A percentile compares a stretch with the other conserved stretches of the same genome.
Evolutionary conservation across 2,329 filamentous ascomycete genomes (phyloP).

Genomic region (Ophiocordyceps polyrhachis-furcata): DNA sequence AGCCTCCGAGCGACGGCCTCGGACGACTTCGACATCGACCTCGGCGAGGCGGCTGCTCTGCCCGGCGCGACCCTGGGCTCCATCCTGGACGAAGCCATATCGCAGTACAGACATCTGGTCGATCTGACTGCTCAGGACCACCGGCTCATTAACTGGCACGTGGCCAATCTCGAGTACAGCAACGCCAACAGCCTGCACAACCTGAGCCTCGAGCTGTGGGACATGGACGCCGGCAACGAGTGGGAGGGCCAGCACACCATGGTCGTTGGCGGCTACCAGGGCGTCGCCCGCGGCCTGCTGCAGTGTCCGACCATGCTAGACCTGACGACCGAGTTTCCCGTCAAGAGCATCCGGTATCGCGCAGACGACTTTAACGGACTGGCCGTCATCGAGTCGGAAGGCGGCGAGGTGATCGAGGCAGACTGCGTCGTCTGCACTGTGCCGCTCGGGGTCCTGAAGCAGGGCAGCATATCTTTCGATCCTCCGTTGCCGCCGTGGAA

Average conservation of each 20-base stretch:
- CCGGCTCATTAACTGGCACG: conserved; percentile 89
- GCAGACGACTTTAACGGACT: conserved; percentile 23
- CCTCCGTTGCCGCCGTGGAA: conserved; percentile 85
- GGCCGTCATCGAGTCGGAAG: conserved; percentile 52
- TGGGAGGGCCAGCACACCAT: conserved; percentile 92
- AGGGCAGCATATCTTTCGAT: conserved; percentile 66
- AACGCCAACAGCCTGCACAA: conserved; percentile 79
- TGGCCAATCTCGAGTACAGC: conserved; percentile 94
- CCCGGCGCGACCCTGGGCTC: conserved; percentile 62
- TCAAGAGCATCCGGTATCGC: conserved; percentile 53
- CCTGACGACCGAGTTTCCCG: conserved; percentile 53
- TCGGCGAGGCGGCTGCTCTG: conserved; percentile 44
- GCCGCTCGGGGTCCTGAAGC: conserved; percentile 79
- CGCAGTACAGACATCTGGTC: conserved; percentile 68
- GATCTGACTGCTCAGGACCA: conserved; percentile 75
- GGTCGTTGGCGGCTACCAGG: conserved; percentile 84
- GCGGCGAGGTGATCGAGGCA: conserved; percentile 61
- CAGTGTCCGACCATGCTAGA: conserved; percentile 60
- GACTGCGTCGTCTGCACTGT: conserved; percentile 83
- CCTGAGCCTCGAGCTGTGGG: conserved; percentile 81
- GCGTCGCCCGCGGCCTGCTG: conserved; percentile 73
- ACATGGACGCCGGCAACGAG: conserved; percentile 94
- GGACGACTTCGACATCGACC: conserved; percentile 48
- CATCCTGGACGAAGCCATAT: conserved; percentile 83
- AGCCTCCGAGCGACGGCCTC: conserved; percentile 43